Base-by-base conservation (phyloP, 2,329 filamentous ascomycete genomes). In the Aspergillus pseudonomiae region DNA sequence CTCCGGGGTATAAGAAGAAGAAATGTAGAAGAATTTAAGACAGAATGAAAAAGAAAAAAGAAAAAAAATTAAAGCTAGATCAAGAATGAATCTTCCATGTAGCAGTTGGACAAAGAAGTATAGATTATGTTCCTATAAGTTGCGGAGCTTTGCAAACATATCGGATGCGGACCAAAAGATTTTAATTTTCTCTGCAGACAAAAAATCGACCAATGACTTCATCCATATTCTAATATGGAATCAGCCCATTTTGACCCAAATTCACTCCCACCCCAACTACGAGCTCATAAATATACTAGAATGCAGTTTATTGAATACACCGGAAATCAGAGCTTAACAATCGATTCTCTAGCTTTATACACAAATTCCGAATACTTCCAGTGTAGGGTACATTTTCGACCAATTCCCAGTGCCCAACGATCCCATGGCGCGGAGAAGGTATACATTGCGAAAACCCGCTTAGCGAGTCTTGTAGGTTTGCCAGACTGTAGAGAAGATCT, bases 391-490 rank as follows among this genome's bases (percentile, higher is more conserved):
- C 63, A 67, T 59, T 62, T 66, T 68, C 67, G 66, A 70, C 64
- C 64, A 65, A 57, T 59, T 63, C 63, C 62, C 57, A 65, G 57
- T 66, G 61, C 58, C 65, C 67, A 67, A 59, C 32, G 55, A 63
- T 66, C 66, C 65, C 65, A 63, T 66, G 63, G 66, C 64, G 65
- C 55, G 39, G 16, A n/a, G 14, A 60, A 62, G 61, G 67, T 66
- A 63, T 57, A 63, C 62, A 64, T 60, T 60, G 56, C 56, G 59
- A 60, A 61, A 57, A 61, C 68, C 63, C 66, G 56, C 64, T 77
- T 79, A 78, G 67, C 73, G 74, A 80, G 86, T 87, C 84, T 90
- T 90, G 79, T 87, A 84, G 67, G 84, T 87, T 81, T 90, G 88
- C 87, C 87, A 90, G 76, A 88, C 88, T 89, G 75, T 63, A 73